phyloP scores from a whole-genome alignment of 805 yeast genomes.

The Naumovozyma baii region DNA sequence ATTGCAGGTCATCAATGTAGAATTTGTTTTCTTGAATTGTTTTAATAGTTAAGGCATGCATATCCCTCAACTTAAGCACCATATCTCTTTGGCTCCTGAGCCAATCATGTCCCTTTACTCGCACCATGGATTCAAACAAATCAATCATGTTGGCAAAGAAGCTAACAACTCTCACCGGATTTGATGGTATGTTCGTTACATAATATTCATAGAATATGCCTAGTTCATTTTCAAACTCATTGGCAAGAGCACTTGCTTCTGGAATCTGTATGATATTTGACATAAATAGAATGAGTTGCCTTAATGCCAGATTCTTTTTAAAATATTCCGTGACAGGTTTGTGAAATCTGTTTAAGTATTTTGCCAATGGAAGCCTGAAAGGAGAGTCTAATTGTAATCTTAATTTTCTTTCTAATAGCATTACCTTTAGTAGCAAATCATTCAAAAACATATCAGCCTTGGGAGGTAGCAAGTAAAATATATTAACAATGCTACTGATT shows the following conservation, averaged over 20 bases:
- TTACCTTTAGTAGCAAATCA: conserved; percentile 67
- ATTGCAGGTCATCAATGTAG: conserved; percentile 46
- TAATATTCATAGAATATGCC: conserved; percentile 39
- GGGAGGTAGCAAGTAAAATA: conserved; percentile 85
- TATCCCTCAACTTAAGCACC: conserved; percentile 21
- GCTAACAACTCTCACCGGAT: conserved; percentile 29
- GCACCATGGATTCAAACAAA: conserved; percentile 44
- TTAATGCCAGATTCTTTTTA: conserved; percentile 50
- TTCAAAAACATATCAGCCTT: conserved; percentile 88
- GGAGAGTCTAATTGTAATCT: conserved; percentile 84
- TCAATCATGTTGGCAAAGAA: conserved; percentile 65
- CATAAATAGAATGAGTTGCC: conserved; percentile 42
- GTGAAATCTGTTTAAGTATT: conserved; percentile 75
- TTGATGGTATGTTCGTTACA: conserved; percentile 35
- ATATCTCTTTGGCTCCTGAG: conserved; percentile 36
- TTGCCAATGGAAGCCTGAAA: conserved; percentile 82
- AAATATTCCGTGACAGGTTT: conserved; percentile 65
- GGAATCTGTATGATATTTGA: conserved; percentile 25
- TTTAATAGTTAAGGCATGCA: conserved; percentile 20
- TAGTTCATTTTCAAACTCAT: conserved; percentile 45
- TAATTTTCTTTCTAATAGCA: conserved; percentile 69
- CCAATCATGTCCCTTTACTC: conserved; percentile 48
- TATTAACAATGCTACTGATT: conserved; percentile 80
- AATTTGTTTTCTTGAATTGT: conserved; percentile 21
- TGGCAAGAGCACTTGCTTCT: conserved; percentile 41